Evolutionary conservation across 2,329 filamentous ascomycete species (phyloP).

Genomic region (Colletotrichum orbiculare): DNA sequence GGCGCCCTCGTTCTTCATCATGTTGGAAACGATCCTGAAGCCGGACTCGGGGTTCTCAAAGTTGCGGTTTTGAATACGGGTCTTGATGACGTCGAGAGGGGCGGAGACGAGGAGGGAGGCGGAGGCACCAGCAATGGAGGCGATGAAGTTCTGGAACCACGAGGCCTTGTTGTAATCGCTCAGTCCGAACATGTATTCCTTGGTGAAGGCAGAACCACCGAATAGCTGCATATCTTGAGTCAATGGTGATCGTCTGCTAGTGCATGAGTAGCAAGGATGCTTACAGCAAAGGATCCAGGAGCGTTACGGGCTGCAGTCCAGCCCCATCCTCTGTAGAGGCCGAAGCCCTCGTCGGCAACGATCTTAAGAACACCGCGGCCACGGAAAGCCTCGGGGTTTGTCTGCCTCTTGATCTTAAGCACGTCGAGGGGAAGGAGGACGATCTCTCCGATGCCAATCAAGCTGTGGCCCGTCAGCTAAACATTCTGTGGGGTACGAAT

Average conservation of each 20-base stretch:
- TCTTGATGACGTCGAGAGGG: slow-evolving; percentile 97
- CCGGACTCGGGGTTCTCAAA: slow-evolving; percentile 98
- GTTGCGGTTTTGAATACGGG: slow-evolving; percentile 97
- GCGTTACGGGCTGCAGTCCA: slow-evolving; percentile 98
- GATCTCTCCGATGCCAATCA: slow-evolving; percentile 98
- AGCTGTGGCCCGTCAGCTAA: slow-evolving; percentile 56
- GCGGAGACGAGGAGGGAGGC: slow-evolving; percentile 97
- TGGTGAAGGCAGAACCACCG: slow-evolving; percentile 95
- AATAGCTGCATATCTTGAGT: slow-evolving; percentile 74
- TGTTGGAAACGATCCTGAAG: slow-evolving; percentile 90
- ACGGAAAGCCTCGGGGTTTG: slow-evolving; percentile 97
- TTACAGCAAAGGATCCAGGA: slow-evolving; percentile 93
- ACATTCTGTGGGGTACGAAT: neutral
- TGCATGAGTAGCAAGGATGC: slow-evolving; percentile 47
- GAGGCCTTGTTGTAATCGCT: slow-evolving; percentile 94
- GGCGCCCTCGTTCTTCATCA: slow-evolving; percentile 90
- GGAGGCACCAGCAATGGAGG: slow-evolving; percentile 93
- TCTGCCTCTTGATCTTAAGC: slow-evolving; percentile 99
- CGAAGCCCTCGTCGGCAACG: slow-evolving; percentile 92
- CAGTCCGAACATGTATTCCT: slow-evolving; percentile 93
- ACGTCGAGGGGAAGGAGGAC: slow-evolving; percentile 95
- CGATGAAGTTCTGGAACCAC: slow-evolving; percentile 97
- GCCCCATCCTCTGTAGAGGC: slow-evolving; percentile 93
- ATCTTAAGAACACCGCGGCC: slow-evolving; percentile 92
- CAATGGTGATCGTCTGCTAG: slow-evolving; percentile 3